phyloP scores from a whole-genome alignment of 306 rosid genomes.

The Corylus americana region DNA sequence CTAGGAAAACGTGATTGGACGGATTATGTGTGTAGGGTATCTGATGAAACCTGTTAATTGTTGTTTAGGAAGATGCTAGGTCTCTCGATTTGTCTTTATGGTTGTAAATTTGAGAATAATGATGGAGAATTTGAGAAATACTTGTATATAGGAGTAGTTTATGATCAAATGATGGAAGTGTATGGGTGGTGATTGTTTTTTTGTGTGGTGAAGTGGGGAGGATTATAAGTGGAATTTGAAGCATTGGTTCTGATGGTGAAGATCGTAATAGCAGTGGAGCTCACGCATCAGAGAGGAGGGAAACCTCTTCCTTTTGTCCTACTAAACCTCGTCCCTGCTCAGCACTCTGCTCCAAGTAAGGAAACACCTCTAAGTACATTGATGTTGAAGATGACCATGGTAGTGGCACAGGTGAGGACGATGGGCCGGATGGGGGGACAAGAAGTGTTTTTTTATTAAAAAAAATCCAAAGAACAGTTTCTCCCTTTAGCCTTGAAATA shows the following conservation, averaged over 20 bases:
- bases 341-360: neutral
- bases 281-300: neutral
- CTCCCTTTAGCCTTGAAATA: neutral
- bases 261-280: neutral
- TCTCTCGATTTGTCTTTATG: neutral
- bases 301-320: neutral
- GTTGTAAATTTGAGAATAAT: neutral
- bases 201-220: neutral
- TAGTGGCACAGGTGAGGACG: neutral
- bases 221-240: neutral
- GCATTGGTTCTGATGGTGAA: neutral
- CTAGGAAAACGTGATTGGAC: neutral
- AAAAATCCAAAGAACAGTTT: neutral
- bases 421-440: no score
- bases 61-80: no score
- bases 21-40: neutral
- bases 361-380: neutral
- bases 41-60: neutral
- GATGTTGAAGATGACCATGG: neutral
- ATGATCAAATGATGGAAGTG: no score
- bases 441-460: neutral
- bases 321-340: neutral
- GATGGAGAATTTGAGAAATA: neutral
- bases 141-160: no score
- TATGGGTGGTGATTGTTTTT: no score